Base-by-base conservation (phyloP, 1,284 basidiomycete genomes). In the Retiboletus flavoniger region DNA sequence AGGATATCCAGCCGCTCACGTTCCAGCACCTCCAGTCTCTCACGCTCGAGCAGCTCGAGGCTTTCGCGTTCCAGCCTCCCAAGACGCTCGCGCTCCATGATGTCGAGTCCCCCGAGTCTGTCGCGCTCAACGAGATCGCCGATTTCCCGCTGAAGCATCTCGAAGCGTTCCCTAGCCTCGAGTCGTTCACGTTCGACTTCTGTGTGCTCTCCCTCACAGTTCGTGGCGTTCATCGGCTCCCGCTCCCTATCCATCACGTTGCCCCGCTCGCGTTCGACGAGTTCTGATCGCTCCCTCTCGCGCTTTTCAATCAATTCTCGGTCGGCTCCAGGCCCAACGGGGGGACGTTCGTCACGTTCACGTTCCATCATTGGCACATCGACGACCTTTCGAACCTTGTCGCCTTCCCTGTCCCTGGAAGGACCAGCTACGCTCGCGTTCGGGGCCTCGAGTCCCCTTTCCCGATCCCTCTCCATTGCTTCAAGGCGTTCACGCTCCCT, bases 1-100 rank as follows among this genome's bases (percentile, higher is more conserved):
- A 68, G 60, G 54, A 67, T 65, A 48, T 68, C 66, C 38, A 69
- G 28, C 1, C 67, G 68, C 36, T 68, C 67, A 4, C 69, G 67
- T 50, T 71, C 66, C 16, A 70, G 48, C 8, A 60, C 57, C 29
- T 71, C 68, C 46, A 63, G 10, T 43, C 65, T 60, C 35, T 68
- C 66, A 17, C 63, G 66, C 36, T 68, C 67, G 11, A 68, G 43
- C n/a, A 69, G 41, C 42, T 70, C 66, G 13, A 66, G 43, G 17
- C 50, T 58, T 50, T 69, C 66, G 13, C 62, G 69, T 51, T 67
- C 66, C 56, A 68, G 31, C 26, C 56, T 55, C 21, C 50, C 55
- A 13, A 71, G 52, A 7, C 65, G 63, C 8, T 66, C 65, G 43
- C 64, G 64, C 26, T 71, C 66, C 47, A 60, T 24, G 13, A 50